Conservation (phyloP, 2,329 filamentous ascomycete genomes). For the Colletotrichum sublineola region DNA sequence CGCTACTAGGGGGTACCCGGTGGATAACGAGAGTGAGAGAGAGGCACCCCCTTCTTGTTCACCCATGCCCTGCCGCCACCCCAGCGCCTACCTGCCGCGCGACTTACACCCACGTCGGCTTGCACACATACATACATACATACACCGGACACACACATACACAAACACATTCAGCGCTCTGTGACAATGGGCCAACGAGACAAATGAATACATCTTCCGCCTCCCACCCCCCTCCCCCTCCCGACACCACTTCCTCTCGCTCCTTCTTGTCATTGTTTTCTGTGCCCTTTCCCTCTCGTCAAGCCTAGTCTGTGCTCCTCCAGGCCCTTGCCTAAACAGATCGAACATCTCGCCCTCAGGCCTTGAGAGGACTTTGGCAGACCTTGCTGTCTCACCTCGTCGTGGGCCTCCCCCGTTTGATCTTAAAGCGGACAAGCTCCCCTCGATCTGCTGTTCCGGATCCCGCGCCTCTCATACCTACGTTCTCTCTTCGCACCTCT, state of each 20-base stretch:
- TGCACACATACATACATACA: slow-evolving; percentile 7
- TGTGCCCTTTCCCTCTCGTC: slow-evolving; percentile 33
- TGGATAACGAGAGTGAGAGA: slow-evolving; percentile 22
- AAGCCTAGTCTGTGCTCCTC: slow-evolving; percentile 42
- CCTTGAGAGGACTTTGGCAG: slow-evolving; percentile 35
- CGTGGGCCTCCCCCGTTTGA: slow-evolving; percentile 41
- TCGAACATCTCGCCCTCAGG: slow-evolving; percentile 41
- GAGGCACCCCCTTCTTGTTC: slow-evolving; percentile 10
- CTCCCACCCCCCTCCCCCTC: slow-evolving; percentile 39
- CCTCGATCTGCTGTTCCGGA: slow-evolving; percentile 43
- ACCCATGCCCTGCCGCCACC: slow-evolving; percentile 41
- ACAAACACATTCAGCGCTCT: slow-evolving; percentile 7
- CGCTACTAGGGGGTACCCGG: slow-evolving; percentile 36
- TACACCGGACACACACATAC: background rate
- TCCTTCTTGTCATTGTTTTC: slow-evolving; percentile 38
- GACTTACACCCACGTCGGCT: slow-evolving; percentile 41
- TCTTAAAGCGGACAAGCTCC: slow-evolving; percentile 48
- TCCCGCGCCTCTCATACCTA: slow-evolving; percentile 45
- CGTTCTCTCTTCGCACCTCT: slow-evolving; percentile 47
- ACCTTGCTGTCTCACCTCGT: slow-evolving; percentile 40
- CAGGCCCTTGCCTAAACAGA: slow-evolving; percentile 42
- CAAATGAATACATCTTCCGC: slow-evolving; percentile 41
- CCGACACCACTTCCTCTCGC: slow-evolving; percentile 29
- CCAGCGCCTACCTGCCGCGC: slow-evolving; percentile 36
- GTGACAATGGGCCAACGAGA: slow-evolving; percentile 36